Evolutionary conservation across 2,329 filamentous ascomycete species (phyloP), one percentile per base, ranked within the genome.

Genomic region (Claviceps pazoutovae): DNA sequence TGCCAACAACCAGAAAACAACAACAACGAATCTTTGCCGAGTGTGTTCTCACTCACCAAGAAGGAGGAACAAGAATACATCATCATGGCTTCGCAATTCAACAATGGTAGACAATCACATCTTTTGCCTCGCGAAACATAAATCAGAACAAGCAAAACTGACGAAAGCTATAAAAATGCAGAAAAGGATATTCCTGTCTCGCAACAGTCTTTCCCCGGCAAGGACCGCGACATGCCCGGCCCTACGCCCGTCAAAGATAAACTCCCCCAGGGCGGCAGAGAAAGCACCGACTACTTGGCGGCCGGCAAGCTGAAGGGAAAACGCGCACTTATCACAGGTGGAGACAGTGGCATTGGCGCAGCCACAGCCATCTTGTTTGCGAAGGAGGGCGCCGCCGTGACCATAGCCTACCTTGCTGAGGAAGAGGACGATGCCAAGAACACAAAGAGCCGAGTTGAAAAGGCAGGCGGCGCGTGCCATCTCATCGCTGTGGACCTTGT

Each of bases 241-340:
- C 57, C 57, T n/a, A 54, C 45, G 23, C 53, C 53, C 14, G 36
- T 36, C 19, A 37, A 42, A 13, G 51, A 51, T 17, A 36, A 55
- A 17, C 48, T 55, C 14, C 55, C 55, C 19, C 47, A 39, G 2
- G 41, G 21, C 17, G 78, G 84, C 53, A 83, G 83, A 39, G 79
- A 80, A 13, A 82, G 26, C 26, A 26, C 14, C 13, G 44, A 46
- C 58, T 91, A 93, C 70, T 81, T 82, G 62, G 78, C 84, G 4
- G 84, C 86, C 1, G 82, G 80, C 48, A 94, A 93, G 69, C 78
- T 93, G 6, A 68, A 79, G 60, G 86, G 81, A 55, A 86, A 84
- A 67, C 85, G 80, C 54, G 86, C 86, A 7, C 67, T 93, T 53
- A 91, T 93, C 60, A 91, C 87, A 0, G 86, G 86, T 16, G 87